phyloP scores from a whole-genome alignment of 495 filamentous ascomycete species.

The Lophium mytilinum region DNA sequence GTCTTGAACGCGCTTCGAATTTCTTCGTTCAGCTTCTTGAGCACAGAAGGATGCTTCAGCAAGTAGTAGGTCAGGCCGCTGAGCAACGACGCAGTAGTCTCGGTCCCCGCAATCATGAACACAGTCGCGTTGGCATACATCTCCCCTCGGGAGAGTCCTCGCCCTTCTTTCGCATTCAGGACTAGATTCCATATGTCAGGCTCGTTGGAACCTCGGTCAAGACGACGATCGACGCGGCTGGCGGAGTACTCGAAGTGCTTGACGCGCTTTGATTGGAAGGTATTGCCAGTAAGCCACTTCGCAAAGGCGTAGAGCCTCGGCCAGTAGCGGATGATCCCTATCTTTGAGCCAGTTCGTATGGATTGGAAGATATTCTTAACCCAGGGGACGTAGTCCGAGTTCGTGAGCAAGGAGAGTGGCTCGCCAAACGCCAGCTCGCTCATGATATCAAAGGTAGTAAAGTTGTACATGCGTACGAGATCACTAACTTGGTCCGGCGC shows the following conservation, averaged over 20 bases:
- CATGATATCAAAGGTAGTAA: conserved; percentile 30
- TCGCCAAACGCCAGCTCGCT: conserved; percentile 26
- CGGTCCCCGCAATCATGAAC: conserved; percentile 47
- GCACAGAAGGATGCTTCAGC: conserved; percentile 34
- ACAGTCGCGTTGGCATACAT: conserved; percentile 37
- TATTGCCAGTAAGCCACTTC: conserved; percentile 3
- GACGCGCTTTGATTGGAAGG: conserved; percentile 7
- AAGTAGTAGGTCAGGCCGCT: conserved; percentile 36
- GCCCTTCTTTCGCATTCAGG: conserved; percentile 25
- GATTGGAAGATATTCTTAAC: conserved; percentile 18
- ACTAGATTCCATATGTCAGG: conserved; percentile 26
- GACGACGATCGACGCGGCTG: conserved; percentile 21
- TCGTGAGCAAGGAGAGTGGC: conserved; percentile 18
- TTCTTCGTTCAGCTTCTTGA: conserved; percentile 36
- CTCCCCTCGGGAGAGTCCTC: conserved; percentile 32
- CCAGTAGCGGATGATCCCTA: conserved; percentile 1
- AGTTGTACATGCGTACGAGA: conserved; percentile 29
- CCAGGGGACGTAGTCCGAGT: conserved; percentile 22
- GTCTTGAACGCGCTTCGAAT: conserved; percentile 37
- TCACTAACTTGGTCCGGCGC: conserved; percentile 12
- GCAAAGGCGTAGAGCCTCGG: conserved; percentile 1
- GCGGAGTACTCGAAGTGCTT: conserved; percentile 22
- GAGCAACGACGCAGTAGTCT: conserved; percentile 30
- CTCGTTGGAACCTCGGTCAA: conserved; percentile 16
- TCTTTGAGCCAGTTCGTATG: conserved; percentile 11